A percentile compares a stretch with the other conserved stretches of the same genome.
phyloP scores from a whole-genome alignment of 2,329 filamentous ascomycete genomes.

The Gaeumannomyces sp. region DNA sequence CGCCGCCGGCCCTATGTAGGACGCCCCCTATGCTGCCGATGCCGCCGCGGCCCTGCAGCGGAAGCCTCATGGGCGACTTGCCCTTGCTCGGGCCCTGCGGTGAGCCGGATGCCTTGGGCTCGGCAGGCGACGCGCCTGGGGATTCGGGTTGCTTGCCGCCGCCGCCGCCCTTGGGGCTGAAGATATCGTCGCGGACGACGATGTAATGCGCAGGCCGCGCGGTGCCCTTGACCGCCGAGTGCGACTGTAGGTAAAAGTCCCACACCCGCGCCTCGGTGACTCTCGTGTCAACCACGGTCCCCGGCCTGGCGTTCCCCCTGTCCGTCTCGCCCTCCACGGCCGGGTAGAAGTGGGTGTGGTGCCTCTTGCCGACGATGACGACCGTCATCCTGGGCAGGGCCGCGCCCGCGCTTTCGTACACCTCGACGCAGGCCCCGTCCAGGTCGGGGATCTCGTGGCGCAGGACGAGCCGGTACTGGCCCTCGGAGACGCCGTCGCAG shows the following conservation, averaged over 20 bases:
- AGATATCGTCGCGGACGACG: conserved; percentile 64
- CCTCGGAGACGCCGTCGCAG: conserved; percentile 83
- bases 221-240: conserved; percentile 61
- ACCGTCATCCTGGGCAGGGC: conserved; percentile 59
- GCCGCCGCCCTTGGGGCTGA: conserved; percentile 29
- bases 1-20: background rate
- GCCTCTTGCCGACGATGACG: conserved; percentile 78
- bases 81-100: background rate
- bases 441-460: conserved; percentile 62
- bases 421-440: conserved; percentile 53
- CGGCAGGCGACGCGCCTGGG: background rate
- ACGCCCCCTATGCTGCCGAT: background rate
- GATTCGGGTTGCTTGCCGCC: no score
- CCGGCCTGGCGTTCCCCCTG: conserved; percentile 63
- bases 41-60: background rate
- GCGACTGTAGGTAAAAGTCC: conserved; percentile 83
- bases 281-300: conserved; percentile 80
- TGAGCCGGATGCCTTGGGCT: conserved; percentile 10
- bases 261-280: conserved; percentile 69
- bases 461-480: conserved; percentile 68
- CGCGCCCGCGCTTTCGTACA: conserved; percentile 43
- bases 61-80: background rate
- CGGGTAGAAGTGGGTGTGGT: conserved; percentile 84
- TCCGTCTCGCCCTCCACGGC: conserved; percentile 34
- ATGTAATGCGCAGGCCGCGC: conserved; percentile 79